Base-by-base conservation (phyloP, 2,329 filamentous ascomycete genomes). In the Iodosphaeria phyllophila region DNA sequence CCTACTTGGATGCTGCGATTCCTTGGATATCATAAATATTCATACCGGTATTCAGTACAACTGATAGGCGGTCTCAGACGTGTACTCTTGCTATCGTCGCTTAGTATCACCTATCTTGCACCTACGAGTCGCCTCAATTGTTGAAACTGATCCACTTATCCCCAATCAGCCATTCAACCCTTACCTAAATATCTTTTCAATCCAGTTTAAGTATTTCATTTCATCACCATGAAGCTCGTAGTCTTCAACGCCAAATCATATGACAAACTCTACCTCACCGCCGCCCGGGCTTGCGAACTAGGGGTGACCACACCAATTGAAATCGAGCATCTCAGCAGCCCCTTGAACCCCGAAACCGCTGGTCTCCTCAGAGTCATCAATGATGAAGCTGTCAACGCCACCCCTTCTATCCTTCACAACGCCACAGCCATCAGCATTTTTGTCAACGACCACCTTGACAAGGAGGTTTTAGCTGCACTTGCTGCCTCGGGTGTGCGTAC, bases 241-340 rank as follows among this genome's bases (percentile, higher is more conserved):
- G 56, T 75, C 31, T 76, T 74, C 48, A 72, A 64, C 48, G 51
- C 66, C 28, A 73, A 74, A 45, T 52, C 64, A 24, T 73, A 73
- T 46, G 69, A 74, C 51, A 59, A 57, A 35, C 48, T 51, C 30
- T 70, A 58, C 43, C 49, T 74, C 20, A 46, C 52, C 19, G 45
- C 50, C 19, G 55, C 54, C 17, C 50, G 52, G 18, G 39, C 40
- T 10, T 34, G 44, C 27, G 39, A 47, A 26, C 32, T 43, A 24
- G 37, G 42, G 14, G 33, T 40, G n/a, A 35, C 48, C 13, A 38
- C 39, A 18, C 40, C 49, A 25, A 46, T 64, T 34, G 52, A 64
- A 8, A 46, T 74, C 26, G 40, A 51, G 28, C 73, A 63, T 43
- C 66, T 74, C 45, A 56, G 67, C 22, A 65, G 70, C 30, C 38